These are phyloP conservation scores for Trichoderma erinaceum DNA, from an alignment of 495 filamentous ascomycete genomes.

Conservation along the genomic window DNA sequence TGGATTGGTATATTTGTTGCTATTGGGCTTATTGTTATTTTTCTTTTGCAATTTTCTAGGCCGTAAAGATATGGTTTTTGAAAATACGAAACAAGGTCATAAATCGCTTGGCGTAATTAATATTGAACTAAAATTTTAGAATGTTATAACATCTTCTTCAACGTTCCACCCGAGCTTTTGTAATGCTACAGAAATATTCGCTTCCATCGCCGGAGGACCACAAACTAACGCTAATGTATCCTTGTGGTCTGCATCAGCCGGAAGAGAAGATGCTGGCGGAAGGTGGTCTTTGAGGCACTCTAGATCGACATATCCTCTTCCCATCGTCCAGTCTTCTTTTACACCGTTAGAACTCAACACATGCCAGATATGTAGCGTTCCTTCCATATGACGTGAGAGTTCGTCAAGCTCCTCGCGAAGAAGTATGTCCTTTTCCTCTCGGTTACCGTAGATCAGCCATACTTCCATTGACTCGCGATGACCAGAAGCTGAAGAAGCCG, in stretches of 20 bases:
- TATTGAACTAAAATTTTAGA: background rate
- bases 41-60: background rate
- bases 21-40: background rate
- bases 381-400: background rate
- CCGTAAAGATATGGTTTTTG: background rate
- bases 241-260: background rate
- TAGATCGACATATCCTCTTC: background rate
- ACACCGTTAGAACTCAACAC: background rate
- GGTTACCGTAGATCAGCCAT: constrained; percentile 73
- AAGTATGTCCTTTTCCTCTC: constrained; percentile 76
- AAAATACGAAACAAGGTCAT: background rate
- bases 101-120: too few species aligned
- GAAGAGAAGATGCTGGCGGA: background rate
- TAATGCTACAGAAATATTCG: background rate
- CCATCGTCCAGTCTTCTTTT: background rate
- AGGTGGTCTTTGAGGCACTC: background rate
- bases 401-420: constrained; percentile 39
- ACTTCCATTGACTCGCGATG: constrained; percentile 27
- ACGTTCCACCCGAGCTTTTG: background rate
- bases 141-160: background rate
- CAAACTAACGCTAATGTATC: background rate
- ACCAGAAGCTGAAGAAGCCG: constrained; percentile 17
- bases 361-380: background rate
- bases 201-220: background rate
- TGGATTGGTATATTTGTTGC: background rate